phyloP scores from a whole-genome alignment of 176 grass and related monocot species.

The Bromus sterilis region DNA sequence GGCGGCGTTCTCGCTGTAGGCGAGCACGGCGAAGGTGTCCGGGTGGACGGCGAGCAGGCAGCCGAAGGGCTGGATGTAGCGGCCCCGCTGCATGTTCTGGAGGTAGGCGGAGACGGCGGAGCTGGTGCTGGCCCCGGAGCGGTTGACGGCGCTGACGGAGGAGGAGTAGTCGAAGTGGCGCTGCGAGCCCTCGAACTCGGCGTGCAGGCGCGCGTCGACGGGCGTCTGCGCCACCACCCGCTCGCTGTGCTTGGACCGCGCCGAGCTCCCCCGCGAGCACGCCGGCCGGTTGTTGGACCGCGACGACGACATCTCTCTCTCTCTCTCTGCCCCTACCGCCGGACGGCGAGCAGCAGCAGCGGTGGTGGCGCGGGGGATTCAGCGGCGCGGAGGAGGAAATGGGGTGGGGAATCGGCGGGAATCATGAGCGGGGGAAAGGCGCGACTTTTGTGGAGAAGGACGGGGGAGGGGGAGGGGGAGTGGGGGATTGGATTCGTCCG shows the following conservation, averaged over 20 bases:
- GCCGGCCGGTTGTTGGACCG: conserved; percentile 52
- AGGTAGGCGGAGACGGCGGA: conserved; percentile 71
- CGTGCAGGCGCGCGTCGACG: conserved; percentile 69
- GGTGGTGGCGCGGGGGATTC: not conserved
- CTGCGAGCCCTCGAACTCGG: conserved; percentile 65
- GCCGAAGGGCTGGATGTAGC: conserved; percentile 85
- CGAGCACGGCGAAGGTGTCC: conserved; percentile 57
- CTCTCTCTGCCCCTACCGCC: not conserved
- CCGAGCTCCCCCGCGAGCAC: conserved; percentile 67
- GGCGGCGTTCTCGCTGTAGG: conserved; percentile 88
- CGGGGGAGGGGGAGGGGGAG: not conserved
- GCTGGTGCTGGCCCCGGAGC: conserved; percentile 22
- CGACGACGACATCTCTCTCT: conserved; percentile 61
- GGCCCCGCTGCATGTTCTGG: conserved; percentile 66
- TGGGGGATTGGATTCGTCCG: conserved; percentile 31
- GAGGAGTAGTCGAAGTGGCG: conserved; percentile 67
- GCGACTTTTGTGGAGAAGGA: not conserved
- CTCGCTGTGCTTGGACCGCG: conserved; percentile 63
- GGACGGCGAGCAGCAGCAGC: not conserved
- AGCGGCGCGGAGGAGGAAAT: not conserved
- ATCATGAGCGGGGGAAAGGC: conserved; percentile 26
- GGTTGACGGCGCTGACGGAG: conserved; percentile 40
- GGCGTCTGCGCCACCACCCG: conserved; percentile 70
- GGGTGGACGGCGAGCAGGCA: conserved; percentile 75
- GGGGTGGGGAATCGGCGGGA: conserved; percentile 13